phyloP scores from a whole-genome alignment of 2,329 filamentous ascomycete genomes.

The Fusarium sulawesiense region DNA sequence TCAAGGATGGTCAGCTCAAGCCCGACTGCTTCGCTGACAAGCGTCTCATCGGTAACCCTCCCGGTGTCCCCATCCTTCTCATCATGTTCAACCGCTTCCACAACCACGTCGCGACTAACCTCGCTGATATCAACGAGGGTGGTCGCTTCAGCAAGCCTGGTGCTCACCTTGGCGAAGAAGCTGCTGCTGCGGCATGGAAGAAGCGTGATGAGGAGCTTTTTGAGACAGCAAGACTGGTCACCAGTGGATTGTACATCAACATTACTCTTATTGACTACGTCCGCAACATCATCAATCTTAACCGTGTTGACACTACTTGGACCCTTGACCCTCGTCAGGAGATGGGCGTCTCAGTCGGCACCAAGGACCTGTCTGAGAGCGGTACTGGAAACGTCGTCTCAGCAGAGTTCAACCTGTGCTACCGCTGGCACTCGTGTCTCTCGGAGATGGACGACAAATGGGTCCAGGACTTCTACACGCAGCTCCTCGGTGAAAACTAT shows the following conservation, averaged over 20 bases:
- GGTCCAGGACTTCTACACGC: constrained; percentile 76
- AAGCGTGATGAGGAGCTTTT: constrained; percentile 83
- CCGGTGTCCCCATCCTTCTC: constrained; percentile 76
- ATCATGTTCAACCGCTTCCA: constrained; percentile 89
- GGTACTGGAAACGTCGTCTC: constrained; percentile 86
- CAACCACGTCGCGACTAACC: constrained; percentile 83
- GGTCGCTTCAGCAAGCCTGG: constrained; percentile 78
- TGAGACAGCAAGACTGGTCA: constrained; percentile 81
- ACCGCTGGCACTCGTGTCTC: constrained; percentile 88
- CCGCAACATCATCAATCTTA: constrained; percentile 76
- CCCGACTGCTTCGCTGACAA: constrained; percentile 78
- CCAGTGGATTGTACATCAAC: constrained; percentile 80
- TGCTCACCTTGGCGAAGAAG: constrained; percentile 60
- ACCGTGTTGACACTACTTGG: constrained; percentile 75
- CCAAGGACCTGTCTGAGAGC: constrained; percentile 69
- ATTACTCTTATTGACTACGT: constrained; percentile 84
- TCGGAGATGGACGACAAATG: constrained; percentile 80
- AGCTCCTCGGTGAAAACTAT: constrained; percentile 68
- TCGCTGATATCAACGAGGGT: constrained; percentile 87
- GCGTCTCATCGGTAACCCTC: constrained; percentile 76
- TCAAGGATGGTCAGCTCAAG: constrained; percentile 77
- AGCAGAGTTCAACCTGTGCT: constrained; percentile 89
- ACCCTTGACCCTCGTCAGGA: constrained; percentile 81
- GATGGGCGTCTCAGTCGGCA: constrained; percentile 67
- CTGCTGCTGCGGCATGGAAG: constrained; percentile 65